These are phyloP conservation scores for Talaromyces pinophilus DNA, from an alignment of 2,329 filamentous ascomycete genomes.

Conservation along the genomic window DNA sequence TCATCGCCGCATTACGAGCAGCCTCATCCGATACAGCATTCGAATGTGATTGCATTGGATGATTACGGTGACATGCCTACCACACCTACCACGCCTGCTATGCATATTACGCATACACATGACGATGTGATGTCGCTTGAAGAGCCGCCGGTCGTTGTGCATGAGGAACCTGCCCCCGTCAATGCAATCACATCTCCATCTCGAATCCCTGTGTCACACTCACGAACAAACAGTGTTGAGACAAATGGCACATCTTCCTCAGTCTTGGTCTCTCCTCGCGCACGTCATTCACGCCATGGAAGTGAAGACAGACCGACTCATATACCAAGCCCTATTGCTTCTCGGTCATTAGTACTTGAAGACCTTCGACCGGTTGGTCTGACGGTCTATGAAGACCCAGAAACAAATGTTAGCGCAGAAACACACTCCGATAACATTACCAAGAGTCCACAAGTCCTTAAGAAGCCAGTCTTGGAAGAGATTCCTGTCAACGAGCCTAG, in stretches of 20 bases:
- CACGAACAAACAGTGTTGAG: slow-evolving; percentile 22
- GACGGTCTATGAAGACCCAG: slow-evolving; percentile 57
- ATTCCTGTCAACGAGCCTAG: slow-evolving; percentile 42
- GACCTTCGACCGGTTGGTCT: slow-evolving; percentile 28
- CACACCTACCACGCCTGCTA: not conserved
- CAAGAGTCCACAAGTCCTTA: slow-evolving; percentile 11
- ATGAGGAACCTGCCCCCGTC: not conserved
- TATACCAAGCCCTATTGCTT: slow-evolving; percentile 20
- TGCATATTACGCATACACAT: not conserved
- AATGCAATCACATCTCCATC: slow-evolving; percentile 17
- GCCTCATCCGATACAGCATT: not conserved
- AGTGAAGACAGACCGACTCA: slow-evolving; percentile 21
- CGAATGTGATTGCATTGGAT: not conserved
- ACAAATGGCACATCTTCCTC: slow-evolving; percentile 19
- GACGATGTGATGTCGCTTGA: slow-evolving; percentile 7
- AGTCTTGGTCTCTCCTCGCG: slow-evolving; percentile 21
- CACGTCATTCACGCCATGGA: slow-evolving; percentile 19
- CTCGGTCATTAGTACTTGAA: slow-evolving; percentile 18
- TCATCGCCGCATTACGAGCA: slow-evolving; percentile 1
- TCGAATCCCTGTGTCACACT: slow-evolving; percentile 23
- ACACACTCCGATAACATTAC: slow-evolving; percentile 21
- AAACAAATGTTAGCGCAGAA: slow-evolving; percentile 33
- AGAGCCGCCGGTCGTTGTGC: not conserved
- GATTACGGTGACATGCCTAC: not conserved
- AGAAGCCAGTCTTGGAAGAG: slow-evolving; percentile 38